Evolutionary conservation across 345 rosid genomes (phyloP).

Genomic region (Heritiera fomes): DNA sequence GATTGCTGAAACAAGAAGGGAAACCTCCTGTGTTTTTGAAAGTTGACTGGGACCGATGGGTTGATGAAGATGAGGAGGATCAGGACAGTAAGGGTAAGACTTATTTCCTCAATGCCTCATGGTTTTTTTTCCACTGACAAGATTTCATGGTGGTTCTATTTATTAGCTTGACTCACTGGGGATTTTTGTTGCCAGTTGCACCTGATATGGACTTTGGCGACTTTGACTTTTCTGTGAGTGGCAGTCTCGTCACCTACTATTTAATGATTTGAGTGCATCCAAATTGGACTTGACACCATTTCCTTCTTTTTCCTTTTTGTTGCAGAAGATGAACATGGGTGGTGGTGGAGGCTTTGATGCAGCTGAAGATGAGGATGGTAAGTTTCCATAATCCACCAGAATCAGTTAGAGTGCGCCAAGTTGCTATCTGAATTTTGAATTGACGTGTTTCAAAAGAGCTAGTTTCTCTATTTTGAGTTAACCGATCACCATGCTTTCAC

Average conservation of each 20-base stretch:
- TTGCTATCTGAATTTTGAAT: neutral
- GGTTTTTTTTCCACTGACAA: neutral
- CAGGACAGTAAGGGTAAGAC: constrained; percentile 27
- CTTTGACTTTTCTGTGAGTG: constrained; percentile 48
- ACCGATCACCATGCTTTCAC: neutral
- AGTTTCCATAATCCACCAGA: neutral
- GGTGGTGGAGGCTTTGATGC: constrained; percentile 23
- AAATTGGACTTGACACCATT: neutral
- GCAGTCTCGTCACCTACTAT: neutral
- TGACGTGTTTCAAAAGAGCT: neutral
- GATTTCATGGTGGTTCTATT: neutral
- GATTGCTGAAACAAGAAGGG: constrained; percentile 46
- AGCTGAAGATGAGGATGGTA: constrained; percentile 32
- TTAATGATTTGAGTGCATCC: neutral
- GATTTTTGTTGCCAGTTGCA: constrained; percentile 18
- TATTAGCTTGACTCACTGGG: constrained; percentile 19
- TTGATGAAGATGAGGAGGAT: constrained; percentile 65
- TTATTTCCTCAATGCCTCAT: neutral
- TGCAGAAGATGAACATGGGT: constrained; percentile 34
- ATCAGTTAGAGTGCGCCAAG: neutral
- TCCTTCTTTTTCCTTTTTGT: neutral
- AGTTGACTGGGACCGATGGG: constrained; percentile 70
- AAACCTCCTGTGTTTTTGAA: constrained; percentile 51
- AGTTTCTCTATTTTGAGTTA: neutral
- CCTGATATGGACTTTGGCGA: constrained; percentile 42